Evolutionary conservation across 1,284 basidiomycete species (phyloP).

Genomic region (Ceratobasidium sp.): DNA sequence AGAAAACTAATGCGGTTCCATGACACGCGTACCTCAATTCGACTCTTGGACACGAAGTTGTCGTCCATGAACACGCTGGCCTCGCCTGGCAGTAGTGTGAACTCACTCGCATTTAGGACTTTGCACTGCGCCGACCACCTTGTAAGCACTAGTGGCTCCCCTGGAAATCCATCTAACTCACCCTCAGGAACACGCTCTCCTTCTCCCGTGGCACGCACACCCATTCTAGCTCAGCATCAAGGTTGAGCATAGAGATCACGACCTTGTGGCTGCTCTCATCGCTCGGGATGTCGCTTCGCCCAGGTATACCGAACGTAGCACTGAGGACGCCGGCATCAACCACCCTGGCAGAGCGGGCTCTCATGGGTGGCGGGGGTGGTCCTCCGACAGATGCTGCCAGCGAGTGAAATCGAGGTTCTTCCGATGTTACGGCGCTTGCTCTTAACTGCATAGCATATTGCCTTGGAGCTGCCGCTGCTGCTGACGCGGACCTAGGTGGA

Average conservation of each 20-base stretch:
- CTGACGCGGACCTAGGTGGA: background rate
- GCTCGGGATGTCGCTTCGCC: slow-evolving; percentile 48
- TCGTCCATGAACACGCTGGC: slow-evolving; percentile 51
- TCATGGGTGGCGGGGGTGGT: no score
- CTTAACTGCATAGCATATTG: no score
- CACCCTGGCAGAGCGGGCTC: slow-evolving; percentile 9
- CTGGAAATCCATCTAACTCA: background rate
- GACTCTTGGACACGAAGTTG: slow-evolving; percentile 50
- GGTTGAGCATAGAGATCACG: slow-evolving; percentile 49
- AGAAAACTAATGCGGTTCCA: no score
- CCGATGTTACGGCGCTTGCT: no score
- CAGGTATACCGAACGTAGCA: slow-evolving; percentile 50
- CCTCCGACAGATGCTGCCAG: no score
- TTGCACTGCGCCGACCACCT: slow-evolving; percentile 28
- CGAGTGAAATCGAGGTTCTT: no score
- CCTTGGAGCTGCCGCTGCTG: no score
- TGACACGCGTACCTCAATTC: slow-evolving; percentile 1
- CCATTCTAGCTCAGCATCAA: slow-evolving; percentile 49
- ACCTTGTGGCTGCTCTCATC: slow-evolving; percentile 51
- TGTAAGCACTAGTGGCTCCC: background rate
- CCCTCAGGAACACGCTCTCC: slow-evolving; percentile 27
- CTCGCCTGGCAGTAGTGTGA: slow-evolving; percentile 48
- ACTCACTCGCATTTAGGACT: slow-evolving; percentile 45
- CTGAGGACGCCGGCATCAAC: slow-evolving; percentile 46
- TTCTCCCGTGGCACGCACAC: slow-evolving; percentile 49